Percentiles rank a stretch among this genome's conserved stretches.
Conservation (phyloP, 371 early-diverging fungal species). For the Chytridiales sp. region DNA sequence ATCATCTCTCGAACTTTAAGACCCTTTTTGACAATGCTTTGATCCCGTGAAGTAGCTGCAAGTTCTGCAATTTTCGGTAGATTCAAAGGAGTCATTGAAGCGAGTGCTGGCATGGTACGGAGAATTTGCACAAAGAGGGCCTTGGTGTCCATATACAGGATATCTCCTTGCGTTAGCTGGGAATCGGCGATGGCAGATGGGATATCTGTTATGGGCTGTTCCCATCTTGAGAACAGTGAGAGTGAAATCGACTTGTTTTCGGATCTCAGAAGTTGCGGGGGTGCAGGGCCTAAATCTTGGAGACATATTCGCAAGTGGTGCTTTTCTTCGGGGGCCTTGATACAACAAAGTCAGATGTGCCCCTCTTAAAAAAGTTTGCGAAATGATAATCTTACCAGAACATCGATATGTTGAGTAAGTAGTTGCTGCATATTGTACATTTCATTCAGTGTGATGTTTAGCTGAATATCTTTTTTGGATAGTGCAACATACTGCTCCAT, state of each 20-base stretch:
- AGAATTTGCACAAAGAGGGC: conserved; percentile 90
- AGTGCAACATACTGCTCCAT: conserved; percentile 96
- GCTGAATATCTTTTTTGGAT: conserved; percentile 84
- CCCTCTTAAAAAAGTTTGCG: no score
- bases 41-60: conserved; percentile 83
- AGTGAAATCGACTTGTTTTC: conserved; percentile 83
- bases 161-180: conserved; percentile 86
- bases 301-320: conserved; percentile 76
- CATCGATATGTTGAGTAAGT: conserved; percentile 76
- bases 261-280: conserved; percentile 74
- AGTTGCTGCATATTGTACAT: conserved; percentile 87
- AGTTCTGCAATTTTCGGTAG: conserved; percentile 78
- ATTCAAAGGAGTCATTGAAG: conserved; percentile 41
- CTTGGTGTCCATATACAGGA: conserved; percentile 93
- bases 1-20: conserved; percentile 92
- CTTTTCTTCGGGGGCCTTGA: conserved; percentile 72
- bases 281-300: conserved; percentile 75
- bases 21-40: conserved; percentile 82
- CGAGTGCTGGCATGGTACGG: conserved; percentile 52
- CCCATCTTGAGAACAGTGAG: conserved; percentile 89
- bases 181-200: conserved; percentile 73
- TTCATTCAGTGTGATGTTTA: conserved; percentile 90
- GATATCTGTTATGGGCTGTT: conserved; percentile 74
- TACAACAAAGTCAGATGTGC: neutral
- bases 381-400: conserved; percentile 46